Conservation (phyloP, 345 rosid species). For the Eucalyptus marginata region DNA sequence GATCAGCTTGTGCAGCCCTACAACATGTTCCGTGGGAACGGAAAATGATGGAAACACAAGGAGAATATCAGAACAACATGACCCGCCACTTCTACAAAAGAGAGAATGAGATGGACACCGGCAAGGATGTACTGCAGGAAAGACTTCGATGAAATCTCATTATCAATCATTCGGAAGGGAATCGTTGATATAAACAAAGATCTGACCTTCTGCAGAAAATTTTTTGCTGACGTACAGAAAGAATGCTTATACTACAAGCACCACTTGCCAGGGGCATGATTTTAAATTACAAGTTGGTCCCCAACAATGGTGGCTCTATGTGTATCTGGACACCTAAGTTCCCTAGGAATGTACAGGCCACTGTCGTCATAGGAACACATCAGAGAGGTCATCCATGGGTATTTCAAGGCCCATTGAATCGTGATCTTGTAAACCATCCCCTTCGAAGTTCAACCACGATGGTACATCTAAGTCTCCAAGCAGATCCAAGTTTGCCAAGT, state of each 20-base stretch:
- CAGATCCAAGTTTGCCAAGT: constrained; percentile 3
- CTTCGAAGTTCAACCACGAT: constrained; percentile 28
- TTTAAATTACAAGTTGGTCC: neutral
- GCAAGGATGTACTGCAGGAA: neutral
- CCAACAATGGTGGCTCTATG: neutral
- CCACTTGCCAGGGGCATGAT: neutral
- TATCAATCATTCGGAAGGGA: neutral
- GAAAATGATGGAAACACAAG: neutral
- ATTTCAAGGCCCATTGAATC: constrained; percentile 32
- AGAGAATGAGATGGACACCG: neutral
- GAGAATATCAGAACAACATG: neutral
- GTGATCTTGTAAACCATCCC: constrained; percentile 33
- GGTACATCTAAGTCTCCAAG: constrained; percentile 26
- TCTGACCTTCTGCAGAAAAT: neutral
- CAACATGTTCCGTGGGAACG: neutral
- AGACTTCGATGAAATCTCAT: neutral
- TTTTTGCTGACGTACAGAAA: neutral
- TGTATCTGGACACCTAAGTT: neutral
- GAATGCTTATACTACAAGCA: neutral
- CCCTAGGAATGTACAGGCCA: neutral
- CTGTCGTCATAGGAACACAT: constrained; percentile 11
- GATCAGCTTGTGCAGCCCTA: neutral
- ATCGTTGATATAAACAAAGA: neutral
- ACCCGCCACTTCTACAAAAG: neutral
- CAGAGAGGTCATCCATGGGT: constrained; percentile 57